These are phyloP conservation scores for Clathrospora elynae DNA, from an alignment of 2,329 filamentous ascomycete genomes.

Conservation along the genomic window DNA sequence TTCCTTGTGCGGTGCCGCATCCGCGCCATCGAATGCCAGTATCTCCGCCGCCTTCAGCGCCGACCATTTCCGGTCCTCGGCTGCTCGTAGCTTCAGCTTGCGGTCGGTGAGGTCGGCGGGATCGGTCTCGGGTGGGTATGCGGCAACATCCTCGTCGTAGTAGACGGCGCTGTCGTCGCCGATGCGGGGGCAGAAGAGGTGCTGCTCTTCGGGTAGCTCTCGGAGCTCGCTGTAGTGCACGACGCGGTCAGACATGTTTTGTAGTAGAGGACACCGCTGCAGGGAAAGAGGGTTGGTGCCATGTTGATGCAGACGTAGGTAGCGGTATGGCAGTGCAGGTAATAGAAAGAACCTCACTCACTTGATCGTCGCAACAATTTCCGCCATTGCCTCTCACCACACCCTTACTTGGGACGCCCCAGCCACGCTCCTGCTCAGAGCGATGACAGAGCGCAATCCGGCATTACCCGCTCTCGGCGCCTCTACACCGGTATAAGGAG, in stretches of 20 bases:
- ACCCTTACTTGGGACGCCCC: constrained; percentile 8
- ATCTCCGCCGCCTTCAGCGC: constrained; percentile 53
- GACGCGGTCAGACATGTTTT: constrained; percentile 28
- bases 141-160: constrained; percentile 54
- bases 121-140: constrained; percentile 36
- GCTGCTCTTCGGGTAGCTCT: constrained; percentile 46
- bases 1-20: constrained; percentile 51
- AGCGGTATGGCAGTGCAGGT: not conserved
- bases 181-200: constrained; percentile 57
- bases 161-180: constrained; percentile 45
- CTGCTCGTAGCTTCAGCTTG: constrained; percentile 44
- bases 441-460: constrained; percentile 11
- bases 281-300: not conserved
- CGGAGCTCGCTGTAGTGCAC: constrained; percentile 42
- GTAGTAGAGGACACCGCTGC: constrained; percentile 1
- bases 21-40: constrained; percentile 55
- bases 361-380: constrained; percentile 44
- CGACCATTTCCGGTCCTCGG: constrained; percentile 48
- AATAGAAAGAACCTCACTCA: constrained; percentile 24
- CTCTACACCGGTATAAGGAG: constrained; percentile 5
- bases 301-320: not conserved
- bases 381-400: constrained; percentile 35
- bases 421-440: constrained; percentile 8
- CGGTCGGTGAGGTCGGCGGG: constrained; percentile 34
- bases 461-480: constrained; percentile 16